Evolutionary conservation across 768 basidiomycete genomes (phyloP).

Genomic region (Rhodotorula graminis): DNA sequence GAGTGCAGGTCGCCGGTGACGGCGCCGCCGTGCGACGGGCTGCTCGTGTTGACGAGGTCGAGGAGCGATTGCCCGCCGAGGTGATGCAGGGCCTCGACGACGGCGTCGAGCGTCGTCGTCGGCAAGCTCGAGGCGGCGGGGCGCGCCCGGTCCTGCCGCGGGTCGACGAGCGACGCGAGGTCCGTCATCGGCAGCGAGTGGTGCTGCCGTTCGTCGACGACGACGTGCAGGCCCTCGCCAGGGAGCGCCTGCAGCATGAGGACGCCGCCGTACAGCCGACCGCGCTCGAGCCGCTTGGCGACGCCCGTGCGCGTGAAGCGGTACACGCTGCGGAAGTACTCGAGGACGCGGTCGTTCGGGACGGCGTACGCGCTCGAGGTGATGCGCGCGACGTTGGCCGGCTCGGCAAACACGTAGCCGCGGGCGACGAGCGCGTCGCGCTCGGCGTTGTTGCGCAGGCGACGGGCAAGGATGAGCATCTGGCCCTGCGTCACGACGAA

Average conservation of each 20-base stretch:
- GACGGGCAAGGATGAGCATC: conserved; percentile 34
- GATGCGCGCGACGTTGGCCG: conserved; percentile 20
- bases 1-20: neutral
- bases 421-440: conserved; percentile 28
- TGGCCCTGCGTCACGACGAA: conserved; percentile 36
- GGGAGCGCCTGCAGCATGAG: conserved; percentile 32
- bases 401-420: conserved; percentile 35
- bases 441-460: conserved; percentile 26
- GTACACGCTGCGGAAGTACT: conserved; percentile 35
- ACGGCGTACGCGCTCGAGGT: conserved; percentile 32
- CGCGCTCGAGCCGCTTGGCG: conserved; percentile 24
- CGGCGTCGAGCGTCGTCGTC: conserved; percentile 1
- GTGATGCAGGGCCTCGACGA: neutral
- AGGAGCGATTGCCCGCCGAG: conserved; percentile 22
- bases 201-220: conserved; percentile 33
- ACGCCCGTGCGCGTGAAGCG: conserved; percentile 31
- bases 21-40: neutral
- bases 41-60: conserved; percentile 7
- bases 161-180: conserved; percentile 18
- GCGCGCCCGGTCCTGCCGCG: neutral
- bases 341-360: conserved; percentile 27
- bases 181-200: conserved; percentile 36
- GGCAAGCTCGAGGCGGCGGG: neutral
- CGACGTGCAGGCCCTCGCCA: conserved; percentile 32
- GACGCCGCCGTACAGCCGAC: conserved; percentile 24